Evolutionary conservation across 2,329 filamentous ascomycete genomes (phyloP).

Genomic region (Diaporthe humulicola): DNA sequence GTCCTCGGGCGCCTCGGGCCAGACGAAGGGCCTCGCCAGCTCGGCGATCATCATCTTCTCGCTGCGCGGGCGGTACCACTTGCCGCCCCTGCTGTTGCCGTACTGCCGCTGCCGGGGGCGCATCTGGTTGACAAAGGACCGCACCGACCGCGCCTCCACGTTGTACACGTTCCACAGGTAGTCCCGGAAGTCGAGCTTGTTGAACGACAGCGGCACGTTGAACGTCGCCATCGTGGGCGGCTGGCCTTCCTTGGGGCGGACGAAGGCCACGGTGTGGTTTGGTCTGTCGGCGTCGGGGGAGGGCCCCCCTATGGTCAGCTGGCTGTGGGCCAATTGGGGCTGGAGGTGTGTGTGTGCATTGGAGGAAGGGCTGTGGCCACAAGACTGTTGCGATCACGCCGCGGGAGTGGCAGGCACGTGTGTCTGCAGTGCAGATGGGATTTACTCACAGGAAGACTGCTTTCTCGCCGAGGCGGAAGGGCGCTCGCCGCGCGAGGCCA

Average conservation of each 20-base stretch:
- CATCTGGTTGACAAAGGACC: constrained; percentile 83
- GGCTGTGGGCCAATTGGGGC: neutral
- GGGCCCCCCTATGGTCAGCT: neutral
- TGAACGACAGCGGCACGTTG: constrained; percentile 90
- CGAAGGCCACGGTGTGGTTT: constrained; percentile 82
- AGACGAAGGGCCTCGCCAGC: constrained; percentile 88
- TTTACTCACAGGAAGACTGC: constrained; percentile 68
- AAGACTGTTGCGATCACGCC: neutral
- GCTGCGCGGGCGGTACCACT: constrained; percentile 77
- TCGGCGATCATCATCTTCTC: constrained; percentile 97
- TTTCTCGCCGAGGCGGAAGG: constrained; percentile 65
- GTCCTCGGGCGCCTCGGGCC: constrained; percentile 78
- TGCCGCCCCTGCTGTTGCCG: constrained; percentile 58
- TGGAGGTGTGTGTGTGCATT: neutral
- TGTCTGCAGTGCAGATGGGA: neutral
- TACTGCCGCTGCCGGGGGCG: constrained; percentile 68
- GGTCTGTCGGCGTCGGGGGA: constrained; percentile 67
- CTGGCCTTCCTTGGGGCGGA: constrained; percentile 77
- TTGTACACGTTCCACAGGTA: constrained; percentile 91
- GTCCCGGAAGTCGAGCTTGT: constrained; percentile 96
- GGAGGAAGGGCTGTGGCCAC: neutral
- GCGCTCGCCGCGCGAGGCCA: constrained; percentile 54
- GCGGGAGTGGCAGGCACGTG: neutral
- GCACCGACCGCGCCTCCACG: constrained; percentile 79
- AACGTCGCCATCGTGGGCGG: constrained; percentile 89